These are phyloP conservation scores for Fusarium nisikadoi DNA, from an alignment of 2,329 filamentous ascomycete genomes.

Conservation along the genomic window DNA sequence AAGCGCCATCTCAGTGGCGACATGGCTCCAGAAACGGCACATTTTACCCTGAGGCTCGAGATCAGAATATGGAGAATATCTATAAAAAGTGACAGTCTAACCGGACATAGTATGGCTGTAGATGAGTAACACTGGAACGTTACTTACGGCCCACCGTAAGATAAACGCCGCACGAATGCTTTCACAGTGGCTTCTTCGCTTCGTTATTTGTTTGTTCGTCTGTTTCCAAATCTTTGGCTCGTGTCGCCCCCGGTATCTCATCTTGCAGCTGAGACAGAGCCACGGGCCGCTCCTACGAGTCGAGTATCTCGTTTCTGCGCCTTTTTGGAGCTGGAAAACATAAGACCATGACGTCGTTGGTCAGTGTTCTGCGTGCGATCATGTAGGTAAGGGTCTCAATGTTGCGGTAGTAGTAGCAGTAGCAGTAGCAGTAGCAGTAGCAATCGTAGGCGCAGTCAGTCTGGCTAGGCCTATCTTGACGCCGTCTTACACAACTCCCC, in stretches of 20 bases:
- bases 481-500: slow-evolving; percentile 13
- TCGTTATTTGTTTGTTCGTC: slow-evolving; percentile 14
- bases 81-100: slow-evolving; percentile 35
- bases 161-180: slow-evolving; percentile 29
- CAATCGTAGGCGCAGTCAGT: slow-evolving; percentile 17
- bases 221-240: slow-evolving; percentile 24
- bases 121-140: slow-evolving; percentile 37
- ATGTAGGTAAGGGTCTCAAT: slow-evolving; percentile 9
- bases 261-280: slow-evolving; percentile 38
- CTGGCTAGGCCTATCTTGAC: slow-evolving; percentile 11
- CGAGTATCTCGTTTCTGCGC: slow-evolving; percentile 10
- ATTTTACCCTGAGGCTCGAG: slow-evolving; percentile 28
- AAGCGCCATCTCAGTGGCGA: slow-evolving; percentile 30
- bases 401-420: slow-evolving; percentile 29
- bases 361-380: not conserved
- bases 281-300: slow-evolving; percentile 9
- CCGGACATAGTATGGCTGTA: slow-evolving; percentile 5
- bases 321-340: slow-evolving; percentile 3
- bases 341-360: slow-evolving; percentile 29
- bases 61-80: slow-evolving; percentile 32
- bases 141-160: slow-evolving; percentile 36
- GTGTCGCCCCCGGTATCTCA: slow-evolving; percentile 15
- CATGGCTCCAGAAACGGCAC: slow-evolving; percentile 32
- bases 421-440: slow-evolving; percentile 29
- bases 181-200: slow-evolving; percentile 23